A percentile compares a stretch with the other conserved stretches of the same genome.
phyloP scores from a whole-genome alignment of 2,329 filamentous ascomycete genomes.

The Alternaria arbusti region DNA sequence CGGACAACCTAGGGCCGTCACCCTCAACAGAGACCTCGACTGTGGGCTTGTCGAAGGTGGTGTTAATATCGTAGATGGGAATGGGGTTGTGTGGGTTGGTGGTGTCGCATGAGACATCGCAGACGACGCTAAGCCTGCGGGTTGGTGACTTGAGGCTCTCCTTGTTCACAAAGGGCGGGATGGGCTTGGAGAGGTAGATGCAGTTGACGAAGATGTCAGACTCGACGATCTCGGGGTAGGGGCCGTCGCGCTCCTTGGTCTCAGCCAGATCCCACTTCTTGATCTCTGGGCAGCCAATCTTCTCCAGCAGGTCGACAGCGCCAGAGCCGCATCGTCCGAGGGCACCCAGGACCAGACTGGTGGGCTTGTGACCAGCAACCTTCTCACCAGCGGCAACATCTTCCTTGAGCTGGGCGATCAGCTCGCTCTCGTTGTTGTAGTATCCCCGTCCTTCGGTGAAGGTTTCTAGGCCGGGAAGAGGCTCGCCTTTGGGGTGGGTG shows the following conservation, averaged over 20 bases:
- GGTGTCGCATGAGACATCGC: conserved; percentile 66
- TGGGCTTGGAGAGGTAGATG: conserved; percentile 81
- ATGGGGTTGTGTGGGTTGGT: conserved; percentile 75
- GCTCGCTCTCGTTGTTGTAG: conserved; percentile 75
- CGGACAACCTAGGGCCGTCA: conserved; percentile 67
- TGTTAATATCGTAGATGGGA: conserved; percentile 83
- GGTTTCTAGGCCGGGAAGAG: conserved; percentile 69
- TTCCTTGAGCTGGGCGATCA: conserved; percentile 77
- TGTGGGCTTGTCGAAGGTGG: conserved; percentile 87
- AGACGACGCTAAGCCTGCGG: conserved; percentile 74
- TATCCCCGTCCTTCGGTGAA: conserved; percentile 56
- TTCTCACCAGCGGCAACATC: conserved; percentile 70
- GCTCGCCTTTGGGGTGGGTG: conserved; percentile 68
- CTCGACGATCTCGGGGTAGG: conserved; percentile 79
- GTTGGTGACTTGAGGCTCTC: conserved; percentile 70
- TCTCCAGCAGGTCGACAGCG: conserved; percentile 78
- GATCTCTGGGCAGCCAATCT: conserved; percentile 75
- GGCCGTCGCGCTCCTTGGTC: conserved; percentile 69
- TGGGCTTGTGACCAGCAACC: conserved; percentile 71
- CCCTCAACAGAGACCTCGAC: conserved; percentile 71
- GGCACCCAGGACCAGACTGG: conserved; percentile 79
- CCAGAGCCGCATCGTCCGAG: conserved; percentile 84
- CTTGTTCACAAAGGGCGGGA: conserved; percentile 80
- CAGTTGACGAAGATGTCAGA: conserved; percentile 57
- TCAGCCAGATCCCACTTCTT: conserved; percentile 80